Percentiles rank a stretch among this genome's conserved stretches.
Conservation (phyloP, 495 filamentous ascomycete species). For the Friedmanniomyces endolithicus region DNA sequence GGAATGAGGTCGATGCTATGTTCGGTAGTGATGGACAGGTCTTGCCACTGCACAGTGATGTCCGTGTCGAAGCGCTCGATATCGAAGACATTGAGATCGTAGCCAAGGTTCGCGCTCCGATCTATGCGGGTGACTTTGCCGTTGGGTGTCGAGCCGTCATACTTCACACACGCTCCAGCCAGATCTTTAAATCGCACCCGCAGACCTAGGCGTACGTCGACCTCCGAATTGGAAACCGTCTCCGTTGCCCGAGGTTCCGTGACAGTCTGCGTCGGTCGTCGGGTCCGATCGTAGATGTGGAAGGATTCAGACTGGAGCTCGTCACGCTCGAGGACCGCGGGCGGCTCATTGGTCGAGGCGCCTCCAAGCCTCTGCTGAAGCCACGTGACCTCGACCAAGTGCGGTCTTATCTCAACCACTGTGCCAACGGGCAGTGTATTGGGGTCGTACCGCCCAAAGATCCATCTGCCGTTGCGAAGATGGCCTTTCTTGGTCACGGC, state of each 20-base stretch:
- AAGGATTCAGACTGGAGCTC: conserved; percentile 21
- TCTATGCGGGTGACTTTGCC: conserved; percentile 34
- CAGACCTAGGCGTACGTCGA: conserved; percentile 30
- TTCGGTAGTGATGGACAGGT: conserved; percentile 39
- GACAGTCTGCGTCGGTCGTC: background rate
- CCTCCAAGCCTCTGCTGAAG: conserved; percentile 20
- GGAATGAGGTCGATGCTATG: conserved; percentile 33
- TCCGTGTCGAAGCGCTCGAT: conserved; percentile 36
- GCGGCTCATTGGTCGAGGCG: conserved; percentile 2
- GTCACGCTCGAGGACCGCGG: conserved; percentile 13
- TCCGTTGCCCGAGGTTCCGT: background rate
- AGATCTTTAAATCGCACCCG: conserved; percentile 43
- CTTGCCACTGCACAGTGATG: conserved; percentile 49
- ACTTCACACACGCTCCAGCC: conserved; percentile 36
- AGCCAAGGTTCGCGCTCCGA: conserved; percentile 39
- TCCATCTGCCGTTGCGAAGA: conserved; percentile 38
- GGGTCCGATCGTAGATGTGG: conserved; percentile 25
- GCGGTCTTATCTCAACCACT: conserved; percentile 38
- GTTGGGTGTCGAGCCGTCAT: conserved; percentile 27
- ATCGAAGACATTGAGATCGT: conserved; percentile 46
- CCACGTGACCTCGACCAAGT: conserved; percentile 39
- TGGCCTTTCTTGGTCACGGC: conserved; percentile 40
- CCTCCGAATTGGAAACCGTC: conserved; percentile 14
- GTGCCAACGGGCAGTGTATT: conserved; percentile 33
- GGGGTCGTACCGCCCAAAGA: conserved; percentile 38